These are phyloP conservation scores for Eucalyptus shirleyi DNA, from an alignment of 345 rosid species.

Conservation along the genomic window DNA sequence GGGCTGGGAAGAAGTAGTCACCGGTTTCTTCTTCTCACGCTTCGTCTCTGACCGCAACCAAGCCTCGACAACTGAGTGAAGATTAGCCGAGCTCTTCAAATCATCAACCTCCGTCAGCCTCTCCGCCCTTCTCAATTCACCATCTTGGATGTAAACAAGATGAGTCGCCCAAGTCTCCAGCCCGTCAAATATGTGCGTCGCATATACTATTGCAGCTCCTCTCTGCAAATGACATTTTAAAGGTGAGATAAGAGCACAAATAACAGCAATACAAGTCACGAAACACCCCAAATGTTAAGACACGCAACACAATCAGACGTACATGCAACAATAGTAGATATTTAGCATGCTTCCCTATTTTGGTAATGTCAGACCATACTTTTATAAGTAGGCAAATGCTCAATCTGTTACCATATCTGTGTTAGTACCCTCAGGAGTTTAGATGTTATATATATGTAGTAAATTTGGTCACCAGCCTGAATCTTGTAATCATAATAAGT, in stretches of 20 bases:
- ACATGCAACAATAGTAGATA: not conserved
- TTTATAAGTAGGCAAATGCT: not conserved
- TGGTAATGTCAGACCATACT: not conserved
- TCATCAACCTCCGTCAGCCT: slow-evolving; percentile 43
- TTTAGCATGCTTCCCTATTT: not conserved
- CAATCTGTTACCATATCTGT: not conserved
- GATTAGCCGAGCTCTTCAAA: slow-evolving; percentile 50
- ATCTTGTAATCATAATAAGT: not conserved
- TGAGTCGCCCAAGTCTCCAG: slow-evolving; percentile 86
- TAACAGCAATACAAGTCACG: not conserved
- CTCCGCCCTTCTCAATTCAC: slow-evolving; percentile 49
- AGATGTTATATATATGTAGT: not conserved
- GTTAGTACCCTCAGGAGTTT: not conserved
- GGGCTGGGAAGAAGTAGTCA: slow-evolving; percentile 8
- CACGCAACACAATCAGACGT: not conserved
- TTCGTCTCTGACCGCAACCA: slow-evolving; percentile 83
- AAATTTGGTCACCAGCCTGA: not conserved
- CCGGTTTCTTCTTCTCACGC: slow-evolving; percentile 36
- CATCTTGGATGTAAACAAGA: slow-evolving; percentile 81
- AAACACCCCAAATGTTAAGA: not conserved
- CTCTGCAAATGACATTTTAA: slow-evolving; percentile 19
- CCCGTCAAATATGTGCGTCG: slow-evolving; percentile 92
- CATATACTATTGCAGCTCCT: slow-evolving; percentile 85
- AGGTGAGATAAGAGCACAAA: not conserved
- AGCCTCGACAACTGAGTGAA: slow-evolving; percentile 73